Evolutionary conservation across 1,284 basidiomycete genomes (phyloP).

Genomic region (Microbotryomycetes sp.): DNA sequence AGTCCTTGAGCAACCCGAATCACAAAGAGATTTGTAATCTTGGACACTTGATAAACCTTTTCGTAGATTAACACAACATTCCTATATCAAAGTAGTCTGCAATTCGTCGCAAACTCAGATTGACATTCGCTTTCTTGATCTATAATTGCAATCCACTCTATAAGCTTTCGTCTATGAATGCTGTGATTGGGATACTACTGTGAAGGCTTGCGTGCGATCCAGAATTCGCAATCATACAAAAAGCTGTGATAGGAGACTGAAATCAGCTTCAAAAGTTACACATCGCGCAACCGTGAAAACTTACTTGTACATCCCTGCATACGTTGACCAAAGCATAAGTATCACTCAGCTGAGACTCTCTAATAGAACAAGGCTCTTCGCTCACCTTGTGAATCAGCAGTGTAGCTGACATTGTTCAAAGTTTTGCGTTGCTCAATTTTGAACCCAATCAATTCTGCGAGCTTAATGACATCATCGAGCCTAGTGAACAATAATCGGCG

Average conservation of each 20-base stretch:
- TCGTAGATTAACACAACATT: too few relatives aligned
- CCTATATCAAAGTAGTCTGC: too few relatives aligned
- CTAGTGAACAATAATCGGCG: constrained; percentile 36
- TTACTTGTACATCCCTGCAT: constrained; percentile 14
- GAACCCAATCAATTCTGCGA: constrained; percentile 53
- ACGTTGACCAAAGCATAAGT: neutral
- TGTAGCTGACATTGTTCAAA: constrained; percentile 58
- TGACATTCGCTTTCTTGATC: too few relatives aligned
- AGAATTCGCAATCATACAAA: constrained; percentile 27
- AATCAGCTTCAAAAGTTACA: neutral
- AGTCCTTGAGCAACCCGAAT: neutral
- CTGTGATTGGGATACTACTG: too few relatives aligned
- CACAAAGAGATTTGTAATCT: neutral
- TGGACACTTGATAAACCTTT: too few relatives aligned
- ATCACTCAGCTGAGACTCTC: constrained; percentile 44
- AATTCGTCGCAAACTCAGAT: too few relatives aligned
- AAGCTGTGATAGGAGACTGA: constrained; percentile 9
- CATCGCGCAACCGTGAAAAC: neutral
- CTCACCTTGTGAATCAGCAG: constrained; percentile 56
- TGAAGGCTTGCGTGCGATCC: constrained; percentile 27
- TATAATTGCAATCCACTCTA: too few relatives aligned
- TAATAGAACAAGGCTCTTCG: constrained; percentile 57
- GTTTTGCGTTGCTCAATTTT: constrained; percentile 38
- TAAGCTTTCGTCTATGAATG: too few relatives aligned
- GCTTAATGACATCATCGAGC: constrained; percentile 54